Percentiles rank a stretch among this genome's conserved stretches.
Evolutionary conservation across 164 flowering plant genomes (phyloP).

Genomic region (Tinospora cordifolia): DNA sequence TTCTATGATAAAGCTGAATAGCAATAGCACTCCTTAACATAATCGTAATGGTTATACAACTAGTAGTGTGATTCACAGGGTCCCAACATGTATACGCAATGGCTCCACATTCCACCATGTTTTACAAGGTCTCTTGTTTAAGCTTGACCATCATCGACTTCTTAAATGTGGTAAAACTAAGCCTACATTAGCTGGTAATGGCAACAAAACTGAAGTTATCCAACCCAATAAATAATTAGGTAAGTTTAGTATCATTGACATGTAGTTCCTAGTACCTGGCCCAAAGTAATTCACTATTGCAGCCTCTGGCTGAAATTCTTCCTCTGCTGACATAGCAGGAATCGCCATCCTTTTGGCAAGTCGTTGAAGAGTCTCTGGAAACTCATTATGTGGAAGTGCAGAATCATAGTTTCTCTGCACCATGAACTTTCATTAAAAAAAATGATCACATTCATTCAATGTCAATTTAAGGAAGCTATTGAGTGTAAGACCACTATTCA

Average conservation of each 20-base stretch:
- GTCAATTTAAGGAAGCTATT: not conserved
- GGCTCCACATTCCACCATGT: not conserved
- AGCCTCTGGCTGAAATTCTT: constrained; percentile 87
- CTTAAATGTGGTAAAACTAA: not conserved
- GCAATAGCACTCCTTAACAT: not conserved
- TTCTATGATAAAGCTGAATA: not conserved
- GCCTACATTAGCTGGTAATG: not conserved
- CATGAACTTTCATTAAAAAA: constrained; percentile 10
- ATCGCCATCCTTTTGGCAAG: constrained; percentile 71
- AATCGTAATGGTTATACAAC: not conserved
- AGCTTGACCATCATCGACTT: not conserved
- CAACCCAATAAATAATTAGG: not conserved
- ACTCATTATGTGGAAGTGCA: constrained; percentile 73
- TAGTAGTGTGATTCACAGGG: too few relatives aligned
- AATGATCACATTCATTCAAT: not conserved
- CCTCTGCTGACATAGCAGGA: constrained; percentile 72
- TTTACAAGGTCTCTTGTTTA: not conserved
- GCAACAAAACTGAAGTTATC: not conserved
- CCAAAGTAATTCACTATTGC: constrained; percentile 93
- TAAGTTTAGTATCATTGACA: not conserved
- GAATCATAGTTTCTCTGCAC: constrained; percentile 74
- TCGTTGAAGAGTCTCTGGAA: constrained; percentile 62
- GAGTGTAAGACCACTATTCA: not conserved
- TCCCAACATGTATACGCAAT: too few relatives aligned
- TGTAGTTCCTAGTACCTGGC: constrained; percentile 36